Evolutionary conservation across 768 basidiomycete species (phyloP).

Genomic region (Leccinum olivaceopallidum): DNA sequence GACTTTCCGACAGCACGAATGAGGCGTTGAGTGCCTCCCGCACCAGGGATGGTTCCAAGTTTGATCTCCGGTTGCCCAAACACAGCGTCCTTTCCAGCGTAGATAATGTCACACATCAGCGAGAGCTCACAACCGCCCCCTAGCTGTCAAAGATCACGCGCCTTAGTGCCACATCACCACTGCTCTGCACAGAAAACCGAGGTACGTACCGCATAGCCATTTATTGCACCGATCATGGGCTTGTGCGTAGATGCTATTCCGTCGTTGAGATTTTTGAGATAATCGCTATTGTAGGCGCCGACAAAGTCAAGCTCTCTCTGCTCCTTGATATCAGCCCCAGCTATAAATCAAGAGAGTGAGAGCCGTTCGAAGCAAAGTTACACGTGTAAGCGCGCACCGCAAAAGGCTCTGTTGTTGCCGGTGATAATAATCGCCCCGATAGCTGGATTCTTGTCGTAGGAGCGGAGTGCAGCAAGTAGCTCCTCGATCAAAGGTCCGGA

Average conservation of each 20-base stretch:
- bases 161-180: not conserved
- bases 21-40: slow-evolving; percentile 91
- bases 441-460: slow-evolving; percentile 65
- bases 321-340: slow-evolving; percentile 98
- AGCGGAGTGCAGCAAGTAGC: slow-evolving; percentile 70
- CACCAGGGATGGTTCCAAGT: slow-evolving; percentile 91
- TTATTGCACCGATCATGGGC: slow-evolving; percentile 92
- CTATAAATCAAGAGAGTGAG: slow-evolving; percentile 26
- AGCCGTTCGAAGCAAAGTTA: not conserved
- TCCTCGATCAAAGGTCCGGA: slow-evolving; percentile 75
- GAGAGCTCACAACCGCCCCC: slow-evolving; percentile 98
- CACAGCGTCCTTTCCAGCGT: slow-evolving; percentile 81
- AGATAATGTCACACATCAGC: slow-evolving; percentile 92
- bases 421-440: slow-evolving; percentile 90
- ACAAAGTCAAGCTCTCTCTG: slow-evolving; percentile 83
- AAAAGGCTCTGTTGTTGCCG: slow-evolving; percentile 83
- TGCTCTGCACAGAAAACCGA: no score
- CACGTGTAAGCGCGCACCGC: slow-evolving; percentile 6
- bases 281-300: slow-evolving; percentile 45
- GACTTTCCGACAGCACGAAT: slow-evolving; percentile 86
- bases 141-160: slow-evolving; percentile 53
- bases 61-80: slow-evolving; percentile 98
- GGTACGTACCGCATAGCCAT: slow-evolving; percentile 73
- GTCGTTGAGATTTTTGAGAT: slow-evolving; percentile 46
- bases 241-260: slow-evolving; percentile 62